Percentiles rank a stretch among this genome's conserved stretches.
These are phyloP conservation scores for Wickerhamomyces sp. DNA, from an alignment of 1,139 yeast genomes.

Conservation along the genomic window DNA sequence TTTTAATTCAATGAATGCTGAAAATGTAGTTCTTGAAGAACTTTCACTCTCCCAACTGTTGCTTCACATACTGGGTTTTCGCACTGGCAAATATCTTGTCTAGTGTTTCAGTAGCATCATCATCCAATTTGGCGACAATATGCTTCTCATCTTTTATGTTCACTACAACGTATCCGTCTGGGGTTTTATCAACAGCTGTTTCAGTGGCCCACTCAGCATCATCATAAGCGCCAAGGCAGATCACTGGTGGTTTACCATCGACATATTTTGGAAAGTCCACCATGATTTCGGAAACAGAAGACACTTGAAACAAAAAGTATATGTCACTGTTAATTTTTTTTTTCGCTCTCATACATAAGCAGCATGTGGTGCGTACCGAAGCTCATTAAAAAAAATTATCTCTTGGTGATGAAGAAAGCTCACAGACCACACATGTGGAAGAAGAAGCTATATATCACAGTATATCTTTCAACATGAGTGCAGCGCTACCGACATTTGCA, in stretches of 20 bases:
- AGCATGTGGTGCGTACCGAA: no score
- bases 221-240: conserved; percentile 43
- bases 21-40: no score
- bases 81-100: conserved; percentile 46
- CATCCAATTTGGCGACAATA: conserved; percentile 38
- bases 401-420: background rate
- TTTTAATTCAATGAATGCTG: no score
- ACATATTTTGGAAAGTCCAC: conserved; percentile 34
- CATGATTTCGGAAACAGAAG: conserved; percentile 11
- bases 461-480: no score
- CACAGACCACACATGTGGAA: background rate
- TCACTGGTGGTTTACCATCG: conserved; percentile 43
- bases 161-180: conserved; percentile 37
- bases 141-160: conserved; percentile 41
- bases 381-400: background rate
- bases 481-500: conserved; percentile 33
- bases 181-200: conserved; percentile 43
- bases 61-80: conserved; percentile 24
- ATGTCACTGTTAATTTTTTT: no score
- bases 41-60: no score
- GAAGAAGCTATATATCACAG: no score
- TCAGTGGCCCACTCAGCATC: conserved; percentile 47
- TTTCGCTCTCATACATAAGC: no score
- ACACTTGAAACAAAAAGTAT: background rate
- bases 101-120: conserved; percentile 33